Evolutionary conservation across 2,329 filamentous ascomycete genomes (phyloP), one percentile per base, ranked within the genome.

Genomic region (Phialophora chinensis): DNA sequence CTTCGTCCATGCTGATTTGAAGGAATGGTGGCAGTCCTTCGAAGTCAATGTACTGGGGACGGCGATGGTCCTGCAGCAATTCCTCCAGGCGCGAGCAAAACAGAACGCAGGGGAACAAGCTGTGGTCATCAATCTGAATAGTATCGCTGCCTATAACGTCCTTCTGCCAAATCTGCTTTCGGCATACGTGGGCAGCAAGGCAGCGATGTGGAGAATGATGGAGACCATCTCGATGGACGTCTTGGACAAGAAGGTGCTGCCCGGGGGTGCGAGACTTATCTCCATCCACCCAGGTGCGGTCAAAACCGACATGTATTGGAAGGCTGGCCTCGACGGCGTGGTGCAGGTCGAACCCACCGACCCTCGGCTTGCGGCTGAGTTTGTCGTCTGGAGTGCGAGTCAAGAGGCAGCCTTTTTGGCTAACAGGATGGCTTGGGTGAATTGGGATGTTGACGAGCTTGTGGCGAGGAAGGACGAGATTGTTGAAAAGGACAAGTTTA

Each of bases 191-290:
- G 58, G 14, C 12, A 60, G 44, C n/a, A 60, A 60, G 44, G 58
- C 58, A 29, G 58, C 58, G 29, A 50, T 60, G 44, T 60, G 44
- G 58, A 25, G 44, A 25, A 60, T 60, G 58, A 60, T 60, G 42
- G 58, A 60, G 57, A n/a, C 20, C 17, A 60, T 60, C 14, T 50
- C 58, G 1, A n/a, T 60, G 42, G 58, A 60, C 29, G 29, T n/a
- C 11, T 33, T 29, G 27, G 25, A 47, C 11, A 8, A 20, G 7
- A 52, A 14, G 12, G 58, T 52, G 11, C 23, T 60, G 10, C 44
- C 58, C 4, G 58, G 44, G 14, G 29, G 58, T 10, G 58, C 27
- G 14, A 33, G 58, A 11, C 4, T 60, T 3, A 60, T 60, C 44
- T 60, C 58, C 17, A 27, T 60, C 23, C 57, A 60, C 44, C 57